phyloP scores from a whole-genome alignment of 2,329 filamentous ascomycete genomes.

The Fusarium sp. region DNA sequence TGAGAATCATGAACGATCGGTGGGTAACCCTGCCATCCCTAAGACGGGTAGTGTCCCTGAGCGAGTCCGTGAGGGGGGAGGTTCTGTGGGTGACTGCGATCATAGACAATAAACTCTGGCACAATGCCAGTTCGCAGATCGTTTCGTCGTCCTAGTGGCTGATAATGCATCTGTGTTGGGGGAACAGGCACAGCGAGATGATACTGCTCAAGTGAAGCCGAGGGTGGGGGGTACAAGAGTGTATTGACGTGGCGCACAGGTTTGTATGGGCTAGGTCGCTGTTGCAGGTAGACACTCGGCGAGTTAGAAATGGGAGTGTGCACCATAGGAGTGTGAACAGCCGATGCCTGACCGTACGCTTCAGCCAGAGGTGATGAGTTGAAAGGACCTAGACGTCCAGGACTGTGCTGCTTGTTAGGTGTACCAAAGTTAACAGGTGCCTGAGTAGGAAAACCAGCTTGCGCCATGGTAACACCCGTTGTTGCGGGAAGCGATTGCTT shows the following conservation, averaged over 20 bases:
- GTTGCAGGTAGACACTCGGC: constrained; percentile 86
- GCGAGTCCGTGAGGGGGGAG: constrained; percentile 43
- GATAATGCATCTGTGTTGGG: constrained; percentile 85
- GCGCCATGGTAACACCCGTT: constrained; percentile 42
- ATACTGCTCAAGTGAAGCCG: constrained; percentile 81
- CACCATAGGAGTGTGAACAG: constrained; percentile 67
- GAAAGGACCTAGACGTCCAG: constrained; percentile 61
- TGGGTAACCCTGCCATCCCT: constrained; percentile 47
- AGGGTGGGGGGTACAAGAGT: constrained; percentile 88
- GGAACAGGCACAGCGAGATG: constrained; percentile 67
- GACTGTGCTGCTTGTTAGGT: constrained; percentile 66
- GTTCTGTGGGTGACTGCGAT: constrained; percentile 49
- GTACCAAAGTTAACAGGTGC: constrained; percentile 59
- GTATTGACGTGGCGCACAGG: constrained; percentile 91
- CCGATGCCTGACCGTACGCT: constrained; percentile 65
- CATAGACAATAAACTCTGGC: constrained; percentile 67
- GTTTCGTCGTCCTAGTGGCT: constrained; percentile 77
- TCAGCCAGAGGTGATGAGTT: constrained; percentile 77
- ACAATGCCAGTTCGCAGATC: constrained; percentile 78
- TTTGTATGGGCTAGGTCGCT: constrained; percentile 91
- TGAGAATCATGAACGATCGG: constrained; percentile 3
- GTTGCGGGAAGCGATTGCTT: constrained; percentile 48
- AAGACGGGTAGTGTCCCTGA: constrained; percentile 54
- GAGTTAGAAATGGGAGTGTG: constrained; percentile 81
- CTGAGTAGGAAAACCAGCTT: constrained; percentile 48